Conservation (phyloP, 805 yeast species). For the Saccharomyces mikatae region DNA sequence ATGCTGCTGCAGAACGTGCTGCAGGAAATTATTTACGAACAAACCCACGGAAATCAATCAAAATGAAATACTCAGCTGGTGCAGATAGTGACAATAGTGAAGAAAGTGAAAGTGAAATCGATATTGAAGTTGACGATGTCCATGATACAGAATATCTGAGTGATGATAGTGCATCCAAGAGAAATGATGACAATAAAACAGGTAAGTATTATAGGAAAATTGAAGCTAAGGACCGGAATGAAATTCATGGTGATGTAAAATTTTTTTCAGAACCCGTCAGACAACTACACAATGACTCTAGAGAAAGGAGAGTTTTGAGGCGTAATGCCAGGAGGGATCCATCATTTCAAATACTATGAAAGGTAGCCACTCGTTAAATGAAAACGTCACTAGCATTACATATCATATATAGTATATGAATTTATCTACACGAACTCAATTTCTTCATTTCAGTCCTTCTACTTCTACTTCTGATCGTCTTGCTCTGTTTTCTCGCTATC, state of each 20-base stretch:
- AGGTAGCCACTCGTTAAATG: background rate
- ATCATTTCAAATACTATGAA: background rate
- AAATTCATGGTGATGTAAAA: background rate
- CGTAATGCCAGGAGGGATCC: background rate
- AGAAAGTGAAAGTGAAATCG: background rate
- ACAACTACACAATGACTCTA: background rate
- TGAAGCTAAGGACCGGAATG: background rate
- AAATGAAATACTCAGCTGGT: background rate
- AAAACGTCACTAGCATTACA: background rate
- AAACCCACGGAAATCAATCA: background rate
- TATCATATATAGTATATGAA: background rate
- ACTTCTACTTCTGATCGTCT: background rate
- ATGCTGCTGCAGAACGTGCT: background rate
- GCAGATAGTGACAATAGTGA: background rate
- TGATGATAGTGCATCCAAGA: background rate
- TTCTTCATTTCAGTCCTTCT: background rate
- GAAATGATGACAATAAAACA: background rate
- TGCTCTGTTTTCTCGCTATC: background rate
- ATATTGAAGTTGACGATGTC: background rate
- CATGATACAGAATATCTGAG: background rate
- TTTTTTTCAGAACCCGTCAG: background rate
- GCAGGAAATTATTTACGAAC: background rate
- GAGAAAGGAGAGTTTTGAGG: background rate
- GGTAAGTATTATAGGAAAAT: background rate
- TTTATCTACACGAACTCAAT: background rate